phyloP scores from a whole-genome alignment of 768 basidiomycete genomes.

The Stropharia rugosoannulata region DNA sequence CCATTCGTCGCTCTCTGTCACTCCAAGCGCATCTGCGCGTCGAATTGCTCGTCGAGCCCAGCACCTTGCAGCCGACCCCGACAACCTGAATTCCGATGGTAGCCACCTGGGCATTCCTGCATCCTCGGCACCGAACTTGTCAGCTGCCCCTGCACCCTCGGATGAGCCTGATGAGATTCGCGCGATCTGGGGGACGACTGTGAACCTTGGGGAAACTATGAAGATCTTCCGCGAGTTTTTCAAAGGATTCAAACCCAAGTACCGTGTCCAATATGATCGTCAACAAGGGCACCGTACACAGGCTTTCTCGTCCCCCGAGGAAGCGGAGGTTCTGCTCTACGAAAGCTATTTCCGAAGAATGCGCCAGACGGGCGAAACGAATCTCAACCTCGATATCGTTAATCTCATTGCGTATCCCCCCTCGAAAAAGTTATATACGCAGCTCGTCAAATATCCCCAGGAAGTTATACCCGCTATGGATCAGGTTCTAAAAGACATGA shows the following conservation, averaged over 20 bases:
- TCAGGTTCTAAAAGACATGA: conserved; percentile 89
- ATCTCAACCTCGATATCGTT: conserved; percentile 85
- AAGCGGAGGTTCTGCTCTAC: conserved; percentile 71
- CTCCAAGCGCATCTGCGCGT: conserved; percentile 44
- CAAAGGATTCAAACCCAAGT: conserved; percentile 91
- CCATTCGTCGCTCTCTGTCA: conserved; percentile 72
- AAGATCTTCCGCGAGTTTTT: conserved; percentile 87
- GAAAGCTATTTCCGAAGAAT: conserved; percentile 81
- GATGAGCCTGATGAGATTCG: conserved; percentile 84
- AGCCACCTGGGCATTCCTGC: conserved; percentile 54
- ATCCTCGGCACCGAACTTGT: conserved; percentile 50
- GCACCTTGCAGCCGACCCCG: conserved; percentile 24
- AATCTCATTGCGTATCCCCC: conserved; percentile 88
- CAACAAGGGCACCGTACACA: conserved; percentile 53
- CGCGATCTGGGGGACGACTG: conserved; percentile 98
- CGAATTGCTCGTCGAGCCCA: conserved; percentile 33
- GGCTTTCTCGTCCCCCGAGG: conserved; percentile 55
- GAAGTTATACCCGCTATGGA: conserved; percentile 98
- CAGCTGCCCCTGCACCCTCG: conserved; percentile 58
- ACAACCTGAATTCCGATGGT: conserved; percentile 59
- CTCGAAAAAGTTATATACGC: conserved; percentile 76
- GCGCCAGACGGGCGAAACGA: conserved; percentile 89
- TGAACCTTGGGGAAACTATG: conserved; percentile 90
- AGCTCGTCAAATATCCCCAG: conserved; percentile 92
- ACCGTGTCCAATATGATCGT: conserved; percentile 72